These are phyloP conservation scores for Penicillium sp. DNA, from an alignment of 2,329 filamentous ascomycete species.

Conservation along the genomic window DNA sequence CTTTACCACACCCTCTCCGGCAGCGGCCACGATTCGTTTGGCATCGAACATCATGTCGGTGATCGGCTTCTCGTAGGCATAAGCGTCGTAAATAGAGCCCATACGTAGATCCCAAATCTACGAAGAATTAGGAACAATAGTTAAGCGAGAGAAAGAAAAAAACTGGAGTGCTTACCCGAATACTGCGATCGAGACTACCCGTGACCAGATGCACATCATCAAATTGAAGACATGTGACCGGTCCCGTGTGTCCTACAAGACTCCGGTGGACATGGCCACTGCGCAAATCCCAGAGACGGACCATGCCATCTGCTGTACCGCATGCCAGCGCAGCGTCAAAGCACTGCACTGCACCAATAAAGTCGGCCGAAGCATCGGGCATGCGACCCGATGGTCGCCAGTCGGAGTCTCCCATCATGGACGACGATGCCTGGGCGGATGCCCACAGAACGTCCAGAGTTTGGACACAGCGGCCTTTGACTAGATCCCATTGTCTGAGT, in stretches of 20 bases:
- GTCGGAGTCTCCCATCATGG: conserved; percentile 57
- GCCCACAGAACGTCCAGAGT: conserved; percentile 98
- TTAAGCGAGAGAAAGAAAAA: background rate
- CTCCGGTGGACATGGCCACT: conserved; percentile 97
- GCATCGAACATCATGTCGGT: conserved; percentile 97
- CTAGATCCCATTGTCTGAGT: conserved; percentile 93
- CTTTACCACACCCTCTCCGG: conserved; percentile 91
- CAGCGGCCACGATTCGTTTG: conserved; percentile 83
- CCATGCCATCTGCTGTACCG: conserved; percentile 96
- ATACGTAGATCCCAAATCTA: conserved; percentile 99
- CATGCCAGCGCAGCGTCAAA: conserved; percentile 95
- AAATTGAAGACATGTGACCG: conserved; percentile 92
- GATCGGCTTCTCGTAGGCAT: conserved; percentile 87
- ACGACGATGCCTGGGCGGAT: conserved; percentile 80
- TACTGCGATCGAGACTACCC: conserved; percentile 86
- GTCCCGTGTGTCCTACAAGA: conserved; percentile 90
- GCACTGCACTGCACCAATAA: conserved; percentile 90
- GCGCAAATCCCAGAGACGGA: conserved; percentile 91
- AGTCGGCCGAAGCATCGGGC: conserved; percentile 72
- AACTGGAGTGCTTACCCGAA: conserved; percentile 66
- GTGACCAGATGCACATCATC: conserved; percentile 95
- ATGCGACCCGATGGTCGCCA: conserved; percentile 72
- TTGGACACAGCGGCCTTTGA: conserved; percentile 95
- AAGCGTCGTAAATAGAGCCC: conserved; percentile 92
- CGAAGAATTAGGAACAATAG: conserved; percentile 22